Base-by-base conservation (phyloP, 1,284 basidiomycete genomes). In the Caloboletus firmus region DNA sequence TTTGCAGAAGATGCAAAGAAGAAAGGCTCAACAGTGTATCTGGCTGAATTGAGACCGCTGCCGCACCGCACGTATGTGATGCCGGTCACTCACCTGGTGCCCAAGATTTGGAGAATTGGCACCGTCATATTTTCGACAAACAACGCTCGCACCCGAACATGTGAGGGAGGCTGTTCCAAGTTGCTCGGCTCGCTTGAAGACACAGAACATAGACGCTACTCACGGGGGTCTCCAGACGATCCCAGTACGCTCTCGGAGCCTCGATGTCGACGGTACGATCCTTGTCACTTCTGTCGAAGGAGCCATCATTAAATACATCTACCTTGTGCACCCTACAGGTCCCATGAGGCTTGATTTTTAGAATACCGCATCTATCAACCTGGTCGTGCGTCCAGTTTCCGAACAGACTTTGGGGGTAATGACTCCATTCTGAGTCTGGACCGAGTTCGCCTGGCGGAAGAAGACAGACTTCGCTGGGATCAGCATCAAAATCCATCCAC, bases 1-100 rank as follows among this genome's bases (percentile, higher is more conserved):
- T 80, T 79, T 18, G 75, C 61, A 0, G 81, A 79, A 2, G 80
- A 82, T 0, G 82, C 77, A 58, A 82, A 83, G 59, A 79, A 83
- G 65, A 82, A 83, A 2, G 82, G 82, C 49, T 83, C 82, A 31
- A 83, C 58, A n/a, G 60, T 59, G 39, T 62, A 69, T 40, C 67
- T 69, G 43, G 36, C 17, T 24, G 26, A 10, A 44, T 51, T 57
- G 47, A 63, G 48, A 22, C 5, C 5, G 12, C 17, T 18, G 24
- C 8, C 12, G 20, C 13, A 30, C 40, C 24, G 15, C 26, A 17
- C 5, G 20, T 20, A 35, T 40, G 5, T 15, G n/a, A 17, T 1
- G 8, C 15, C 10, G 34, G 44, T 24, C 40, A 52, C 70, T 53
- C 32, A 80, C 78, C 66, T 76, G 0, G 77, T 77, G 11, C 81